phyloP scores from a whole-genome alignment of 2,329 filamentous ascomycete genomes.

The Dactylonectria macrodidyma region DNA sequence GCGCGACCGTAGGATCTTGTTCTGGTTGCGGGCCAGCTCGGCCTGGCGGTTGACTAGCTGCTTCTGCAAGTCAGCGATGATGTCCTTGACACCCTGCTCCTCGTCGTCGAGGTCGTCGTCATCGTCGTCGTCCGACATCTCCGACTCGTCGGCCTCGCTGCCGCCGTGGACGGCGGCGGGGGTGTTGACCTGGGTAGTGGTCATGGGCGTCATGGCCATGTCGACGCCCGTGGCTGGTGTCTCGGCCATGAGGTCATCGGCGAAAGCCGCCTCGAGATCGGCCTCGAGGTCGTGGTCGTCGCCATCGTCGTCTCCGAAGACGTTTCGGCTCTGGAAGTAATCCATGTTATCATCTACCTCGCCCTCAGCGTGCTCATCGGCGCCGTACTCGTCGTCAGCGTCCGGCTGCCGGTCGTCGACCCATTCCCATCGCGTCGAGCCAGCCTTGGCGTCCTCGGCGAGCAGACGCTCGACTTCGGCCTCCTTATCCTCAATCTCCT shows the following conservation, averaged over 20 bases:
- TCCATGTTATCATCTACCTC: slow-evolving; percentile 60
- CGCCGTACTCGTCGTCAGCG: slow-evolving; percentile 59
- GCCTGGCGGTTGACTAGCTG: slow-evolving; percentile 62
- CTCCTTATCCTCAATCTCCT: slow-evolving; percentile 88
- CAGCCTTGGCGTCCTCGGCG: slow-evolving; percentile 75
- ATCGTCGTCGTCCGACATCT: slow-evolving; percentile 62
- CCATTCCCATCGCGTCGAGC: slow-evolving; percentile 75
- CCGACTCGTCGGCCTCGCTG: slow-evolving; percentile 59
- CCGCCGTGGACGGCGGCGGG: slow-evolving; percentile 61
- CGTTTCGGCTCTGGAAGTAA: slow-evolving; percentile 54
- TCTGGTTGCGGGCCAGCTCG: slow-evolving; percentile 60
- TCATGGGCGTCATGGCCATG: slow-evolving; percentile 61
- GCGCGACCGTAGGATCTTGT: slow-evolving; percentile 65
- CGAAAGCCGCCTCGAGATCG: slow-evolving; percentile 69
- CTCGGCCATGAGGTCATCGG: slow-evolving; percentile 55
- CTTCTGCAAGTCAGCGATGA: slow-evolving; percentile 68
- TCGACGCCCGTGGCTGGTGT: slow-evolving; percentile 60
- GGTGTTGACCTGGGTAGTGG: slow-evolving; percentile 59
- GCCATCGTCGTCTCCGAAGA: slow-evolving; percentile 52
- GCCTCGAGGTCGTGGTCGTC: slow-evolving; percentile 63
- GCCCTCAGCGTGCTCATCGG: slow-evolving; percentile 66
- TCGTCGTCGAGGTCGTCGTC: slow-evolving; percentile 71
- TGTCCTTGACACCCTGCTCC: slow-evolving; percentile 68
- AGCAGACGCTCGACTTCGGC: too few relatives aligned
- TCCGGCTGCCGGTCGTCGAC: slow-evolving; percentile 66